A percentile compares a stretch with the other conserved stretches of the same genome.
phyloP scores from a whole-genome alignment of 1,284 basidiomycete species.

The Puccinia triticina region DNA sequence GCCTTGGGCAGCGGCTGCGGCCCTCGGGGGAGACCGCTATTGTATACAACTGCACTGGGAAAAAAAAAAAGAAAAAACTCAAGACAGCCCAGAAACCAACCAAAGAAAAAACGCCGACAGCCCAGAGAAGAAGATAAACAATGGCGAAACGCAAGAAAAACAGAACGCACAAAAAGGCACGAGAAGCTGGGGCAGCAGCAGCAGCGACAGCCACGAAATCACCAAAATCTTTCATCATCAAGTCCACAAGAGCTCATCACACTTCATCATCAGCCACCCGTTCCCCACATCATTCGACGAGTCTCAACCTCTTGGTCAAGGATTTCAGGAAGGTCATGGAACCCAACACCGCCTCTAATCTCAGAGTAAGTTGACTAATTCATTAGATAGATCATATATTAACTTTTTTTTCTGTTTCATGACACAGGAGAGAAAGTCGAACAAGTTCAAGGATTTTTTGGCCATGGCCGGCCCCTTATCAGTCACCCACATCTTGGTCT shows the following conservation, averaged over 20 bases:
- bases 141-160: slow-evolving; percentile 52
- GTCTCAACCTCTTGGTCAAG: slow-evolving; percentile 68
- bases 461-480: slow-evolving; percentile 87
- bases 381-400: background rate
- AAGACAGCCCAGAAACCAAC: too few relatives aligned
- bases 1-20: too few relatives aligned
- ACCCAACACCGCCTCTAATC: slow-evolving; percentile 89
- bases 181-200: slow-evolving; percentile 22
- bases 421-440: slow-evolving; percentile 80
- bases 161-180: slow-evolving; percentile 39
- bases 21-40: too few relatives aligned
- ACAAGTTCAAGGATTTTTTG: slow-evolving; percentile 92
- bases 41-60: too few relatives aligned
- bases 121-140: background rate
- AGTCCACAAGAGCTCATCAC: slow-evolving; percentile 59
- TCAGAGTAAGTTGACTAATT: slow-evolving; percentile 67
- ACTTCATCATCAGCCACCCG: background rate
- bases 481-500: slow-evolving; percentile 90
- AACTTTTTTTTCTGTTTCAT: slow-evolving; percentile 34
- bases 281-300: slow-evolving; percentile 41
- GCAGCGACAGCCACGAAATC: slow-evolving; percentile 7
- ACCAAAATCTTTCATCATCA: slow-evolving; percentile 77
- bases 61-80: too few relatives aligned
- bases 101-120: too few relatives aligned
- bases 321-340: slow-evolving; percentile 96